These are phyloP conservation scores for Aspergillus cavernicola DNA, from an alignment of 495 filamentous ascomycete species.

Conservation along the genomic window DNA sequence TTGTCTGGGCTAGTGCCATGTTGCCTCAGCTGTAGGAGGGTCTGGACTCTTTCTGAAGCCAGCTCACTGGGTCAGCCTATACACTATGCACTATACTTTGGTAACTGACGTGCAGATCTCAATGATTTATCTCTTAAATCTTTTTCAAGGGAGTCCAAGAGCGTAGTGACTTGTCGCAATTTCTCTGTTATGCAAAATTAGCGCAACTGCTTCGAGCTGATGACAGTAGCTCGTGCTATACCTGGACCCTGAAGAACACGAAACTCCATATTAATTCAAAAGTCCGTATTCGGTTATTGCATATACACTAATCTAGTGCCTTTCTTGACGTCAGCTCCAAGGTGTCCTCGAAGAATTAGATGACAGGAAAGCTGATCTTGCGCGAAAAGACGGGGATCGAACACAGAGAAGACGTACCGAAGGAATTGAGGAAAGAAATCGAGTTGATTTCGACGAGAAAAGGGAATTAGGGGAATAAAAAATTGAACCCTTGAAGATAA, in stretches of 20 bases:
- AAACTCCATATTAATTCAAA: conserved; percentile 22
- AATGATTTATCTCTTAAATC: conserved; percentile 56
- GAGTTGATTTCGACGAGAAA: not conserved
- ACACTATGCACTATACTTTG: not conserved
- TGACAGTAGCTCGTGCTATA: conserved; percentile 14
- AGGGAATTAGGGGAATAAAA: not conserved
- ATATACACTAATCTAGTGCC: not conserved
- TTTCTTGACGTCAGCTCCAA: not conserved
- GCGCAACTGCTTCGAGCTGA: conserved; percentile 5
- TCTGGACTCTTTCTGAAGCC: conserved; percentile 54
- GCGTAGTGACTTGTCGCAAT: conserved; percentile 54
- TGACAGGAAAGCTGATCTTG: not conserved
- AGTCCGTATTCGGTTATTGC: not conserved
- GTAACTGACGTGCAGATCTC: conserved; percentile 51
- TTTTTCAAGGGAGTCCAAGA: conserved; percentile 54
- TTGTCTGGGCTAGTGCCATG: conserved; percentile 66
- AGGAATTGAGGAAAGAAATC: not conserved
- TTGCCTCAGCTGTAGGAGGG: conserved; percentile 73
- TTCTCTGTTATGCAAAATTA: conserved; percentile 51
- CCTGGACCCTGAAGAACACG: conserved; percentile 31
- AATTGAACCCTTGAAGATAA: not conserved
- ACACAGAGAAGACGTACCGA: not conserved
- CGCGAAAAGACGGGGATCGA: not conserved
- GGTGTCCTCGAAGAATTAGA: not conserved
- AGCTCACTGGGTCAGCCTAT: conserved; percentile 8